phyloP scores from a whole-genome alignment of 2,329 filamentous ascomycete species.

The Lithohypha guttulata region DNA sequence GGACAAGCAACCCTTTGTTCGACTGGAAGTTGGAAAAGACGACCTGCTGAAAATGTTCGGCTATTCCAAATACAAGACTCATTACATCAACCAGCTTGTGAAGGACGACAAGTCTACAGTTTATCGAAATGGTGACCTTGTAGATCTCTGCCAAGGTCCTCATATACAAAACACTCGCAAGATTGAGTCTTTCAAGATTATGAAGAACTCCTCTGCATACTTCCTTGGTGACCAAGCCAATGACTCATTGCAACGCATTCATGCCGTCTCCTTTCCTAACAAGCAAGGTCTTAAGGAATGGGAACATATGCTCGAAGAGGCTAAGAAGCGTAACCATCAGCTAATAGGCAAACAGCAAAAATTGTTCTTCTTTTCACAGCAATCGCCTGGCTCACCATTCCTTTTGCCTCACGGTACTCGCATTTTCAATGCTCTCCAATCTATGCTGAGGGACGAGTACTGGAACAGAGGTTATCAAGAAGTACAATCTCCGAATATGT shows the following conservation, averaged over 20 bases:
- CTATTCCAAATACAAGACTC: conserved; percentile 97
- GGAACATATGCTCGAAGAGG: conserved; percentile 90
- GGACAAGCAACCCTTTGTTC: conserved; percentile 92
- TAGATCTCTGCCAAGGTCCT: conserved; percentile 89
- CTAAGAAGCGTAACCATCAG: conserved; percentile 92
- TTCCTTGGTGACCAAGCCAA: conserved; percentile 91
- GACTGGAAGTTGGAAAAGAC: conserved; percentile 78
- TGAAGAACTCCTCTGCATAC: conserved; percentile 76
- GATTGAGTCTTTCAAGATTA: conserved; percentile 88
- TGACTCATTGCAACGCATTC: conserved; percentile 91
- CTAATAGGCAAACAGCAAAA: conserved; percentile 93
- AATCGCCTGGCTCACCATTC: conserved; percentile 88
- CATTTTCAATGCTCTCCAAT: conserved; percentile 81
- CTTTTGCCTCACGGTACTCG: conserved; percentile 85
- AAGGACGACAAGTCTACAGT: conserved; percentile 82
- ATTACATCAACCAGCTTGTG: conserved; percentile 92
- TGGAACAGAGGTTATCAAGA: conserved; percentile 89
- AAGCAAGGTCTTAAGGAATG: conserved; percentile 92
- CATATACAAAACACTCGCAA: conserved; percentile 89
- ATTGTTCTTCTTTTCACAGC: conserved; percentile 91
- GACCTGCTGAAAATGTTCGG: conserved; percentile 91
- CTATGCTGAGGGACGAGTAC: conserved; percentile 76
- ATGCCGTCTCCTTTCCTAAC: conserved; percentile 92
- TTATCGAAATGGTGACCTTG: conserved; percentile 84
- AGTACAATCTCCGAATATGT: conserved; percentile 95